Conservation (phyloP, 768 basidiomycete genomes). For the Coprinellus micaceus region DNA sequence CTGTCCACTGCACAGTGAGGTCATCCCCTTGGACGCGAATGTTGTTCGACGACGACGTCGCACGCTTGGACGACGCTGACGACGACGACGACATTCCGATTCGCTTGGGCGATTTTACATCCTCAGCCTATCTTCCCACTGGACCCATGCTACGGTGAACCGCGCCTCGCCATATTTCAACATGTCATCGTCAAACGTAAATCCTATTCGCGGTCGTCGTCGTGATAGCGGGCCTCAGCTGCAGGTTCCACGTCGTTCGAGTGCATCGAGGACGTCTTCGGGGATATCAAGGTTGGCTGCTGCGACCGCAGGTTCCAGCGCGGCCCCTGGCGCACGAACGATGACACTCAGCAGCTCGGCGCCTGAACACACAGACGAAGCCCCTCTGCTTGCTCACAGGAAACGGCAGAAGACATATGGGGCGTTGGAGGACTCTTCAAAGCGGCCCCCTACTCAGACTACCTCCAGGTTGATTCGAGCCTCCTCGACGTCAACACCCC, state of each 20-base stretch:
- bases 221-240: conserved; percentile 1
- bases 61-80: no score
- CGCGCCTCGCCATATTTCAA: no score
- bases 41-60: no score
- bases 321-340: not conserved
- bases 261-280: not conserved
- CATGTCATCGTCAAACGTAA: no score
- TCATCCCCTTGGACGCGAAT: no score
- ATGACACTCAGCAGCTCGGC: not conserved
- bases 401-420: not conserved
- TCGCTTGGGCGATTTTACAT: no score
- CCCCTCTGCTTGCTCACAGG: not conserved
- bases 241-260: not conserved
- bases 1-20: not conserved
- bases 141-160: no score
- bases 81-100: no score
- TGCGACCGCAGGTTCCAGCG: not conserved
- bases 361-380: not conserved
- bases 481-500: not conserved
- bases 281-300: not conserved
- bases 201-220: conserved; percentile 1
- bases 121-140: no score
- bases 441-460: not conserved
- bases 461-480: not conserved
- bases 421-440: not conserved